phyloP scores from a whole-genome alignment of 2,329 filamentous ascomycete genomes.

The Ophiostoma ulmi region DNA sequence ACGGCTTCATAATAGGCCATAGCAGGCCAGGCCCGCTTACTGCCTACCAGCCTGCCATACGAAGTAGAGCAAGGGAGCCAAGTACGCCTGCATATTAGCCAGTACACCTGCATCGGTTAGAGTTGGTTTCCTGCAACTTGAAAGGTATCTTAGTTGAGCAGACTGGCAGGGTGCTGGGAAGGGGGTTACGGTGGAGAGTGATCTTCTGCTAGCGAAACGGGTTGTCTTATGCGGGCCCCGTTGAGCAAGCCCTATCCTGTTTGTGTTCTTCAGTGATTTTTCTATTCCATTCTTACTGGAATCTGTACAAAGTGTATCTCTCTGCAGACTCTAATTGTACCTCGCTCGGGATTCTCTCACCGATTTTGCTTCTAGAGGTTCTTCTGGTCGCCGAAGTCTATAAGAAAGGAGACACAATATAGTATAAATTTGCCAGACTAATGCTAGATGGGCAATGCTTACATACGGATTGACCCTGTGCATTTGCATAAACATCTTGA shows the following conservation, averaged over 20 bases:
- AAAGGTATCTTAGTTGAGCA: not conserved
- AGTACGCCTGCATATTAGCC: not conserved
- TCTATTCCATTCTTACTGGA: not conserved
- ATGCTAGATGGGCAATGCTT: not conserved
- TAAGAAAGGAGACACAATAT: not conserved
- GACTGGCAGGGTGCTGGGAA: not conserved
- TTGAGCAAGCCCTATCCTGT: not conserved
- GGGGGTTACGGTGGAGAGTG: slow-evolving; percentile 13
- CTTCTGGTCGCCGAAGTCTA: not conserved
- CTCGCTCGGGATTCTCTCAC: not conserved
- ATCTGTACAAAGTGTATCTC: not conserved
- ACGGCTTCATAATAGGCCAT: too few species aligned
- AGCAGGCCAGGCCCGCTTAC: too few species aligned
- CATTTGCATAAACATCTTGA: not conserved
- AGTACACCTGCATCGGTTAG: too few species aligned
- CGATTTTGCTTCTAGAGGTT: not conserved
- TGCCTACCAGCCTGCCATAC: too few species aligned
- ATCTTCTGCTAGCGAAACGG: slow-evolving; percentile 15
- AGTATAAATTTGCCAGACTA: not conserved
- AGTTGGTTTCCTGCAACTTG: too few species aligned
- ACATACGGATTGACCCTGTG: not conserved
- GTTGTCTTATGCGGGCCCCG: not conserved
- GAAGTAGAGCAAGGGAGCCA: not conserved
- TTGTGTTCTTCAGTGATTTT: not conserved
- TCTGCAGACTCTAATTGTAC: not conserved